Conservation (phyloP, 371 early-diverging fungal genomes). For the Mortierella sp. region DNA sequence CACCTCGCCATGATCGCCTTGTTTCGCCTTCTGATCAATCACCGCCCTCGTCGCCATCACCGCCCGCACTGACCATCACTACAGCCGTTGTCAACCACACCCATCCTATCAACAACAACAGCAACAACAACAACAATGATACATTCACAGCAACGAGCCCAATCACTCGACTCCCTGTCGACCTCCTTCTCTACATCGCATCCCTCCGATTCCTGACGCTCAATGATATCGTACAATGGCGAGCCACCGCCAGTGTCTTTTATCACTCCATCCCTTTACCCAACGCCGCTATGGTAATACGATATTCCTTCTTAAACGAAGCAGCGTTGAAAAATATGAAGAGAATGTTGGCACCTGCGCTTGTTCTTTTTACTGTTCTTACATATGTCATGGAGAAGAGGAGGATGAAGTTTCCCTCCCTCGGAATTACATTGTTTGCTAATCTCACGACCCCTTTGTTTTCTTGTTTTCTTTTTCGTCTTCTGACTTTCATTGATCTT, state of each 20-base stretch:
- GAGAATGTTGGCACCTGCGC: not conserved
- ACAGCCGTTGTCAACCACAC: not conserved
- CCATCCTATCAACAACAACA: not conserved
- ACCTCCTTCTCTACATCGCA: constrained; percentile 50
- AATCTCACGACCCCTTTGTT: not conserved
- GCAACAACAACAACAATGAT: not conserved
- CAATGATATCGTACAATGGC: constrained; percentile 55
- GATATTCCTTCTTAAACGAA: not conserved
- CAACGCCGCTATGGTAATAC: constrained; percentile 43
- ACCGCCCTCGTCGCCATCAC: not conserved
- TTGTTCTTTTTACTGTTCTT: not conserved
- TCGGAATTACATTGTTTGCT: not conserved
- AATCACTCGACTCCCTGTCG: constrained; percentile 36
- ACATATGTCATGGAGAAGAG: not conserved
- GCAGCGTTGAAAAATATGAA: not conserved
- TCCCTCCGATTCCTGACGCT: constrained; percentile 43
- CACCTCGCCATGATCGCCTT: constrained; percentile 7
- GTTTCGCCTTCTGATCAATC: not conserved
- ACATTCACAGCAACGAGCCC: constrained; percentile 4
- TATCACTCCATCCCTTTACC: constrained; percentile 50
- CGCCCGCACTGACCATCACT: constrained; percentile 11
- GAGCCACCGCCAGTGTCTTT: constrained; percentile 45
- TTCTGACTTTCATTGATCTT: not conserved
- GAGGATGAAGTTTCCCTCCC: not conserved
- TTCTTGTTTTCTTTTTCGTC: not conserved